Percentiles rank a stretch among this genome's conserved stretches.
These are phyloP conservation scores for Dactylellina parvicollis DNA, from an alignment of 2,329 filamentous ascomycete species.

Conservation along the genomic window DNA sequence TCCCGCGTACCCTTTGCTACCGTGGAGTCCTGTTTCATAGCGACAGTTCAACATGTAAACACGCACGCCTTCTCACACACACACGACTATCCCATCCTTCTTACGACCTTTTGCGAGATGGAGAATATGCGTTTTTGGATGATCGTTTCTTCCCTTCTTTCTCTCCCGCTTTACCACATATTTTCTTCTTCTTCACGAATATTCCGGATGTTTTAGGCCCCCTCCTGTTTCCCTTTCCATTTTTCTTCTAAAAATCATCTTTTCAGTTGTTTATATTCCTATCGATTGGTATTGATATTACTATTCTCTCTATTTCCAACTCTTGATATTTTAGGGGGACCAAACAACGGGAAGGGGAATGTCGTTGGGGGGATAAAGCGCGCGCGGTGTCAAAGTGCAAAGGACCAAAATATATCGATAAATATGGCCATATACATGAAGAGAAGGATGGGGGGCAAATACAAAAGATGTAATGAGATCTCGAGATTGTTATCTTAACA, in stretches of 20 bases:
- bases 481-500: no score
- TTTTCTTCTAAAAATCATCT: no score
- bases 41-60: constrained; percentile 41
- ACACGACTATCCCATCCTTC: not conserved
- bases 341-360: constrained; percentile 3
- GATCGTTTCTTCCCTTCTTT: not conserved
- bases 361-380: not conserved
- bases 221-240: constrained; percentile 13
- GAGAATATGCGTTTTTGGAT: constrained; percentile 15
- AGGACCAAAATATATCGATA: no score
- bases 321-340: constrained; percentile 1
- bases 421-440: no score
- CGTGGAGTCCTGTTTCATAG: constrained; percentile 54
- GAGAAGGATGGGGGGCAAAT: no score
- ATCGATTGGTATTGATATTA: constrained; percentile 30
- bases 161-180: not conserved
- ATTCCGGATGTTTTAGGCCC: constrained; percentile 34
- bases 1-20: constrained; percentile 10
- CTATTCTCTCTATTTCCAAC: not conserved
- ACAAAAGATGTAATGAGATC: no score
- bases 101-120: not conserved
- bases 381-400: no score
- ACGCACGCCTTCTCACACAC: not conserved
- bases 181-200: not conserved
- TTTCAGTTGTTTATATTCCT: constrained; percentile 52